Evolutionary conservation across 768 basidiomycete genomes (phyloP).

Genomic region (Leccinum variicolor): DNA sequence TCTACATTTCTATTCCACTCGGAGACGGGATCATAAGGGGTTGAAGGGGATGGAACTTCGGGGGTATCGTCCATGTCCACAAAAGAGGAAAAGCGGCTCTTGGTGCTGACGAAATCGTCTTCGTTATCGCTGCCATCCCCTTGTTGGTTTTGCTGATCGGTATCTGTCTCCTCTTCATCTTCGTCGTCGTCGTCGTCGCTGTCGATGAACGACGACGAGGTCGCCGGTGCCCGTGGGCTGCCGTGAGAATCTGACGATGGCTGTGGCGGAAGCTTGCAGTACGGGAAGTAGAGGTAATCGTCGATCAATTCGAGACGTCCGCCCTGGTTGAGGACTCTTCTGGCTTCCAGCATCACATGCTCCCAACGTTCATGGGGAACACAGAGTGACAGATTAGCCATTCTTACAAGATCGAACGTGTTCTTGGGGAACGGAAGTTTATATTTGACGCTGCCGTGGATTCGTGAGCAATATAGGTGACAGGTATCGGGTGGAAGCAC

Average conservation of each 20-base stretch:
- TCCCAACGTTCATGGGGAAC: slow-evolving; percentile 63
- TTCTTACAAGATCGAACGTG: slow-evolving; percentile 68
- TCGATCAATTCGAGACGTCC: slow-evolving; percentile 75
- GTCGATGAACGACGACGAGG: slow-evolving; percentile 21
- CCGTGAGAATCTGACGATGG: slow-evolving; percentile 6
- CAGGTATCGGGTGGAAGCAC: slow-evolving; percentile 24
- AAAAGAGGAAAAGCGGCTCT: slow-evolving; percentile 25
- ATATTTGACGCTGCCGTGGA: slow-evolving; percentile 44
- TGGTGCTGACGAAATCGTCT: slow-evolving; percentile 32
- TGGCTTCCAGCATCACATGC: slow-evolving; percentile 53
- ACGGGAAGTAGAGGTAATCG: slow-evolving; percentile 67
- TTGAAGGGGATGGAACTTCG: slow-evolving; percentile 2
- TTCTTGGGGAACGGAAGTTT: slow-evolving; percentile 59
- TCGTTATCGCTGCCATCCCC: slow-evolving; percentile 14
- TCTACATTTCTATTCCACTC: slow-evolving; percentile 42
- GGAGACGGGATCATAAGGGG: slow-evolving; percentile 21
- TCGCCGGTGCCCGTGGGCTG: not conserved
- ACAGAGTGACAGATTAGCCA: slow-evolving; percentile 63
- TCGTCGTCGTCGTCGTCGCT: slow-evolving; percentile 13
- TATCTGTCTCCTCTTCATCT: slow-evolving; percentile 18
- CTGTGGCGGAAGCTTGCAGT: slow-evolving; percentile 32
- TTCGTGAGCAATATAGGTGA: slow-evolving; percentile 9
- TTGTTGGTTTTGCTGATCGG: slow-evolving; percentile 5
- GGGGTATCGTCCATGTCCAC: slow-evolving; percentile 19
- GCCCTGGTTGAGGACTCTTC: slow-evolving; percentile 55